Evolutionary conservation across 768 basidiomycete species (phyloP).

Genomic region (Trametes maxima): DNA sequence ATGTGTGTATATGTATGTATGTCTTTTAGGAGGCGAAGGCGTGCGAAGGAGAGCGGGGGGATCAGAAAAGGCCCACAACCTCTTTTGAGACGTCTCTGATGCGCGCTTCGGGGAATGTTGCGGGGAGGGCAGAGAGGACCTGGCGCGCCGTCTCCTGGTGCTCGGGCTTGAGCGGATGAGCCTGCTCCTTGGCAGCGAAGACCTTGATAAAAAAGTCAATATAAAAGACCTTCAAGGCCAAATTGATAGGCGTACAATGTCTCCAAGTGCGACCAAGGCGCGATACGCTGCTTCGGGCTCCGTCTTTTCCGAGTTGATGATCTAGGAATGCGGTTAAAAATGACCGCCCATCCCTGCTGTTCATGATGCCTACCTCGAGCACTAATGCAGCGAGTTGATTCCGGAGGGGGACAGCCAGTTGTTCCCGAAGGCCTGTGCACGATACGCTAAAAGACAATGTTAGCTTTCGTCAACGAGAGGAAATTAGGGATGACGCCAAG

Average conservation of each 20-base stretch:
- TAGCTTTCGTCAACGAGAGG: neutral
- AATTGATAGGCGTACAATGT: conserved; percentile 47
- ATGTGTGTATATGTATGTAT: neutral
- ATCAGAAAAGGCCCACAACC: conserved; percentile 20
- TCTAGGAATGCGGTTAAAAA: conserved; percentile 35
- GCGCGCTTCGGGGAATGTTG: conserved; percentile 60
- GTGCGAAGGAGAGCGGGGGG: neutral
- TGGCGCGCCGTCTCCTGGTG: conserved; percentile 46
- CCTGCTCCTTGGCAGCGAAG: conserved; percentile 46
- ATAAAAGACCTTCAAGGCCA: neutral
- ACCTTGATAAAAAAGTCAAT: conserved; percentile 40
- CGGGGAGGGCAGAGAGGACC: conserved; percentile 42
- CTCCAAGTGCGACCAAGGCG: conserved; percentile 71
- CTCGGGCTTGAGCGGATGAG: conserved; percentile 38
- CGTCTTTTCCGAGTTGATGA: conserved; percentile 46
- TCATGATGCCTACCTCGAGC: conserved; percentile 43
- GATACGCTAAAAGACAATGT: conserved; percentile 53
- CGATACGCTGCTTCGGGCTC: conserved; percentile 77
- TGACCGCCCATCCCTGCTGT: neutral
- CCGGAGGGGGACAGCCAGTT: conserved; percentile 37
- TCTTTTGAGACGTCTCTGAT: conserved; percentile 40
- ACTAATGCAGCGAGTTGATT: conserved; percentile 26
- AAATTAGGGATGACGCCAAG: conserved; percentile 28
- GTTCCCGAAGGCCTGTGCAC: conserved; percentile 51
- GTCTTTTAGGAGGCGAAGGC: neutral